Evolutionary conservation across 2,329 filamentous ascomycete genomes (phyloP).

Genomic region (Curvularia verruculosa): DNA sequence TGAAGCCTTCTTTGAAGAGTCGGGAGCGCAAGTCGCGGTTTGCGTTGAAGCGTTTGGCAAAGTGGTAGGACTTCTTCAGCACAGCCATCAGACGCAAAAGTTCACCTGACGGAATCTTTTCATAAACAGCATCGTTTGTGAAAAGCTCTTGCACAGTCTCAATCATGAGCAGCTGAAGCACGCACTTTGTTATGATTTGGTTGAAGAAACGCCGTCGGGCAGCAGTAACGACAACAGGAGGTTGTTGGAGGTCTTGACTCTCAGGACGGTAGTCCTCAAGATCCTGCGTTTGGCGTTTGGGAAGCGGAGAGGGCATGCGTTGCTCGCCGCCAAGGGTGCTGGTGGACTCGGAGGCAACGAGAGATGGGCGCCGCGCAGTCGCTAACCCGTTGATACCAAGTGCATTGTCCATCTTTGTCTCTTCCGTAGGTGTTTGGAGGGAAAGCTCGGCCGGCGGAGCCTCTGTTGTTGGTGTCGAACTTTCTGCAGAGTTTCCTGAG

Average conservation of each 20-base stretch:
- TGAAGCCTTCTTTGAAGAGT: slow-evolving; percentile 97
- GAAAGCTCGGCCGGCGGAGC: slow-evolving; percentile 43
- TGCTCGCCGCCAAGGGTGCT: slow-evolving; percentile 26
- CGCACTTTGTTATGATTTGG: slow-evolving; percentile 97
- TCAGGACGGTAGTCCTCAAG: slow-evolving; percentile 89
- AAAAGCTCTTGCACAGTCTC: slow-evolving; percentile 99
- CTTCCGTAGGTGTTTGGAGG: slow-evolving; percentile 41
- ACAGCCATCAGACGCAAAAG: slow-evolving; percentile 91
- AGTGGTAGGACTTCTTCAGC: slow-evolving; percentile 94
- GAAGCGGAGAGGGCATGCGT: slow-evolving; percentile 42
- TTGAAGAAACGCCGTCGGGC: slow-evolving; percentile 96
- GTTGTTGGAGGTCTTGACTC: slow-evolving; percentile 71
- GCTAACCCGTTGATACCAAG: slow-evolving; percentile 54
- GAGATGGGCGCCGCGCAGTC: slow-evolving; percentile 34
- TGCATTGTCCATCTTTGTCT: slow-evolving; percentile 45
- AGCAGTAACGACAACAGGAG: slow-evolving; percentile 89
- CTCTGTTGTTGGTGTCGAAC: slow-evolving; percentile 52
- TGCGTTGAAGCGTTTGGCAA: slow-evolving; percentile 96
- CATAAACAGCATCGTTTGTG: slow-evolving; percentile 93
- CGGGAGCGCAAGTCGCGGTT: slow-evolving; percentile 95
- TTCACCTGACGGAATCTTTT: slow-evolving; percentile 87
- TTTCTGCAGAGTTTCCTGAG: slow-evolving; percentile 41
- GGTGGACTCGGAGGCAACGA: slow-evolving; percentile 39
- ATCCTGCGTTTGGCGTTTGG: slow-evolving; percentile 49
- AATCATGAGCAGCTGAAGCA: slow-evolving; percentile 97